Conservation (phyloP, 768 basidiomycete species). For the Termitomyces sp. region DNA sequence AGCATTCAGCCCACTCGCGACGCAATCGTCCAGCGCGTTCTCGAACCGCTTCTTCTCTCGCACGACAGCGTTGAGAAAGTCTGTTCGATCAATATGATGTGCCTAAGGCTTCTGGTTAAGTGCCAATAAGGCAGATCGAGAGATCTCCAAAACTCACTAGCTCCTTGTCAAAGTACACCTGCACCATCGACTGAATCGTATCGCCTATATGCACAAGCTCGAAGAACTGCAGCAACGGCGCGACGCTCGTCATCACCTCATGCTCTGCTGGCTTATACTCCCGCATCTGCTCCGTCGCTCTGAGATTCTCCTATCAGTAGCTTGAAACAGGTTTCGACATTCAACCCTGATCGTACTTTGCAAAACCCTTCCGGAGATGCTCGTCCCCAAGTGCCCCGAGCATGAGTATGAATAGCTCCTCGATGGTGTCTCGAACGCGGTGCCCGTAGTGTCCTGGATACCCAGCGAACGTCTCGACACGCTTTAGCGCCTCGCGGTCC, state of each 20-base stretch:
- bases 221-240: conserved; percentile 94
- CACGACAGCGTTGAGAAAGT: conserved; percentile 90
- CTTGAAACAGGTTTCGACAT: conserved; percentile 8
- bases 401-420: conserved; percentile 88
- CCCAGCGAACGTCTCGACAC: conserved; percentile 83
- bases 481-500: conserved; percentile 86
- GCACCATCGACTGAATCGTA: conserved; percentile 95
- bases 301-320: conserved; percentile 23
- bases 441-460: conserved; percentile 89
- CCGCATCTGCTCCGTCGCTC: conserved; percentile 87
- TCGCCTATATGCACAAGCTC: conserved; percentile 97
- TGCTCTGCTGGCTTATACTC: conserved; percentile 89
- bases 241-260: conserved; percentile 76
- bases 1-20: conserved; percentile 90
- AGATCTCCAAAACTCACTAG: conserved; percentile 48
- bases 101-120: conserved; percentile 41
- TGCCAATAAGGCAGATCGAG: not conserved
- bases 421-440: conserved; percentile 88
- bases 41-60: conserved; percentile 98
- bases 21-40: conserved; percentile 86
- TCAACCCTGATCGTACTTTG: conserved; percentile 59
- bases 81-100: conserved; percentile 85
- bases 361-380: conserved; percentile 81
- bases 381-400: conserved; percentile 72
- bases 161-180: conserved; percentile 98